Evolutionary conservation across 169 alveolate genomes (phyloP).

Genomic region (Blepharisma undulans): DNA sequence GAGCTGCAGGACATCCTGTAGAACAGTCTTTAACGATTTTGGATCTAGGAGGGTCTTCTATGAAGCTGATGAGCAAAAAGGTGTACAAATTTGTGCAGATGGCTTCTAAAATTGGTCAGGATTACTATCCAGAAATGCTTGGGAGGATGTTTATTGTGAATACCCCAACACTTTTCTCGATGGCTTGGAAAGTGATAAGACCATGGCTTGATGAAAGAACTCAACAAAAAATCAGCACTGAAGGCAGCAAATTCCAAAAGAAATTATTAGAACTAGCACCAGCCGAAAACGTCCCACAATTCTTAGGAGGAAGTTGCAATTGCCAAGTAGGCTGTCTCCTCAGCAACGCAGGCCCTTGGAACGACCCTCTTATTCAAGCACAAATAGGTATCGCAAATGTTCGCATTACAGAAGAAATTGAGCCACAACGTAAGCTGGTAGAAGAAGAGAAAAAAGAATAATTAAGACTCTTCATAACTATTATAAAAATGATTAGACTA

Average conservation of each 20-base stretch:
- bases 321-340: conserved; percentile 46
- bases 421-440: not conserved
- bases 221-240: conserved; percentile 85
- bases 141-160: conserved; percentile 89
- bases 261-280: conserved; percentile 72
- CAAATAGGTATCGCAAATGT: too few species aligned
- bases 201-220: conserved; percentile 90
- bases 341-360: conserved; percentile 74
- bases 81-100: conserved; percentile 66
- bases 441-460: not conserved
- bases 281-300: conserved; percentile 75
- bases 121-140: conserved; percentile 93
- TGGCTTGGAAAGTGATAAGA: conserved; percentile 88
- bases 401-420: too few species aligned
- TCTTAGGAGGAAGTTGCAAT: conserved; percentile 79
- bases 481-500: not conserved
- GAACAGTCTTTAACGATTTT: conserved; percentile 69
- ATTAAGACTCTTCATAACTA: not conserved
- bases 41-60: conserved; percentile 73
- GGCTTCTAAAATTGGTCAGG: conserved; percentile 85
- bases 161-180: conserved; percentile 90
- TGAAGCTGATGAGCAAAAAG: conserved; percentile 68
- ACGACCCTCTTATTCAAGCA: conserved; percentile 9
- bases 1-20: conserved; percentile 62
- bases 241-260: conserved; percentile 72